Evolutionary conservation across 768 basidiomycete genomes (phyloP).

Genomic region (Phylloporus arenicola): DNA sequence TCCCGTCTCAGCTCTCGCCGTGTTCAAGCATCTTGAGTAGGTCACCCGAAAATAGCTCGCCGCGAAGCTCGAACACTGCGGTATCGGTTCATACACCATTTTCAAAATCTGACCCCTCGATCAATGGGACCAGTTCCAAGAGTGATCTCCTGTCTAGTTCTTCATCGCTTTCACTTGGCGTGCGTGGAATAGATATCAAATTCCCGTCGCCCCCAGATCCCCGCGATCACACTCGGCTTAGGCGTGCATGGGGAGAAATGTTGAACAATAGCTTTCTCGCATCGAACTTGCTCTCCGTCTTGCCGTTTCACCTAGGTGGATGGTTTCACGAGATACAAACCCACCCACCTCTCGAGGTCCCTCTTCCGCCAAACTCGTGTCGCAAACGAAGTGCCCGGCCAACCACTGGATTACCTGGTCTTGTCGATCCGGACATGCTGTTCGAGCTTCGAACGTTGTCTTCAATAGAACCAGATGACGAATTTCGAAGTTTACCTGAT

Average conservation of each 20-base stretch:
- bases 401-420: conserved; percentile 14
- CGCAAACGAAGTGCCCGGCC: conserved; percentile 15
- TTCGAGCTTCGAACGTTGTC: conserved; percentile 30
- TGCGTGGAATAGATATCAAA: conserved; percentile 8
- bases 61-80: conserved; percentile 26
- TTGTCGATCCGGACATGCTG: conserved; percentile 26
- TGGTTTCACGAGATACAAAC: conserved; percentile 51
- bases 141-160: conserved; percentile 11
- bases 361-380: conserved; percentile 50
- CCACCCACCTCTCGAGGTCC: conserved; percentile 44
- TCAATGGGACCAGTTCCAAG: conserved; percentile 12
- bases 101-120: conserved; percentile 22
- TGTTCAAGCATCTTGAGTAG: conserved; percentile 3
- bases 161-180: conserved; percentile 19
- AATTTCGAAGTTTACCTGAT: conserved; percentile 7
- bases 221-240: conserved; percentile 58
- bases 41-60: conserved; percentile 22
- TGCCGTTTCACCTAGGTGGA: conserved; percentile 62
- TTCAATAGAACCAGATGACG: conserved; percentile 28
- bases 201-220: conserved; percentile 35
- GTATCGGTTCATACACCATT: conserved; percentile 16
- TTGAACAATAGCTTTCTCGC: conserved; percentile 53
- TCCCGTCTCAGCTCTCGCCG: conserved; percentile 42
- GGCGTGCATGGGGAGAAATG: conserved; percentile 65
- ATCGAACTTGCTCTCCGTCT: conserved; percentile 47